Evolutionary conservation across 768 basidiomycete species (phyloP).

Genomic region (Pluteus cervinus): DNA sequence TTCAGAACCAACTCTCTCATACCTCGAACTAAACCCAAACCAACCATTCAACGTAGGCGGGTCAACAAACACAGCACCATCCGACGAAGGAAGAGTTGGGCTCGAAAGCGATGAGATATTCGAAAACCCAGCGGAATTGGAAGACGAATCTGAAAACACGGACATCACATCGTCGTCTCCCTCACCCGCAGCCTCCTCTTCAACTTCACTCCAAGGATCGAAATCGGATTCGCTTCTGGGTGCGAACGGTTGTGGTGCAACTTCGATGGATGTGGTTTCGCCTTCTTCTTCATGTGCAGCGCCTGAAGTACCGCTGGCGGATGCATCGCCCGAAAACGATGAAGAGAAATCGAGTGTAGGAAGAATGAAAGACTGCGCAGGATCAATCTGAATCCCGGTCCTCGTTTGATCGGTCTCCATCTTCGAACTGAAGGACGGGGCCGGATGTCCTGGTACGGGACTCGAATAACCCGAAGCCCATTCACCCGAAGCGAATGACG

Average conservation of each 20-base stretch:
- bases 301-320: too few species aligned
- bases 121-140: constrained; percentile 11
- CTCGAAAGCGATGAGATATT: constrained; percentile 6
- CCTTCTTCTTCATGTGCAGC: too few species aligned
- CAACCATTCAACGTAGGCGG: constrained; percentile 26
- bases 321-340: too few species aligned
- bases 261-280: constrained; percentile 10
- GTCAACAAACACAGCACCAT: constrained; percentile 16
- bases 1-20: background rate
- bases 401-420: too few species aligned
- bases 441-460: too few species aligned
- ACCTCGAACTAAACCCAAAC: constrained; percentile 37
- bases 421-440: constrained; percentile 17
- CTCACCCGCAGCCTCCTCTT: too few species aligned
- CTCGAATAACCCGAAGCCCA: too few species aligned
- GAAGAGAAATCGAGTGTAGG: constrained; percentile 73
- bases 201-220: constrained; percentile 30
- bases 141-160: constrained; percentile 10
- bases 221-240: constrained; percentile 16
- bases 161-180: too few species aligned
- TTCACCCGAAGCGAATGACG: too few species aligned
- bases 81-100: constrained; percentile 12
- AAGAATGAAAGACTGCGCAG: constrained; percentile 65
- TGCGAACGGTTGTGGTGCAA: constrained; percentile 6
- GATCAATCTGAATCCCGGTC: constrained; percentile 48